Evolutionary conservation across 352 stramenopile species (phyloP).

Genomic region (Phytophthora sojae): DNA sequence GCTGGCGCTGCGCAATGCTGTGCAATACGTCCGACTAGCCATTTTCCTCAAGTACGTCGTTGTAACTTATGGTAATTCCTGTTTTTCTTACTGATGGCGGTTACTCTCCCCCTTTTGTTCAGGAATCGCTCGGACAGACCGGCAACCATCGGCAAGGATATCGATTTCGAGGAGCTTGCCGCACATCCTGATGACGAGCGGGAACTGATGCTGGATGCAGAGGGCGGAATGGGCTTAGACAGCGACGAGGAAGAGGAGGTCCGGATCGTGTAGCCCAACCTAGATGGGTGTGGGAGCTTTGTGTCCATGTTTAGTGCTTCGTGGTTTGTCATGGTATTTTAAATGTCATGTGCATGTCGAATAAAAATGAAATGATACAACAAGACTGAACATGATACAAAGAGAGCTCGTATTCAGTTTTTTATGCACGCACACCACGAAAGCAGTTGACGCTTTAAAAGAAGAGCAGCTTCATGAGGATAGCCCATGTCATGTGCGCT

Average conservation of each 20-base stretch:
- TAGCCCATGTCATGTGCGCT: constrained; percentile 82
- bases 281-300: constrained; percentile 11
- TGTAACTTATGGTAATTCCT: background rate
- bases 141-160: constrained; percentile 59
- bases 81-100: background rate
- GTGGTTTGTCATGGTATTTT: constrained; percentile 20
- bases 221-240: constrained; percentile 48
- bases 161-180: constrained; percentile 64
- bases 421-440: constrained; percentile 27
- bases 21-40: constrained; percentile 83
- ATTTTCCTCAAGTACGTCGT: constrained; percentile 83
- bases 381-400: constrained; percentile 16
- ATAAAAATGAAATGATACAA: constrained; percentile 17
- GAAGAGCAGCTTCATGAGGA: constrained; percentile 89
- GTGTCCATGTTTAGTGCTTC: constrained; percentile 9
- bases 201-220: constrained; percentile 61
- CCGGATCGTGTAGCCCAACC: constrained; percentile 38
- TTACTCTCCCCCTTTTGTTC: background rate
- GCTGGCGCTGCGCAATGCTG: constrained; percentile 77
- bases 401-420: constrained; percentile 22
- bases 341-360: constrained; percentile 29
- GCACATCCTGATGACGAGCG: constrained; percentile 49
- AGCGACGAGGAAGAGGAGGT: constrained; percentile 46
- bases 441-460: constrained; percentile 50
- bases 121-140: constrained; percentile 69